Base-by-base conservation (phyloP, 1,139 yeast genomes). In the Protomyces pachydermus region DNA sequence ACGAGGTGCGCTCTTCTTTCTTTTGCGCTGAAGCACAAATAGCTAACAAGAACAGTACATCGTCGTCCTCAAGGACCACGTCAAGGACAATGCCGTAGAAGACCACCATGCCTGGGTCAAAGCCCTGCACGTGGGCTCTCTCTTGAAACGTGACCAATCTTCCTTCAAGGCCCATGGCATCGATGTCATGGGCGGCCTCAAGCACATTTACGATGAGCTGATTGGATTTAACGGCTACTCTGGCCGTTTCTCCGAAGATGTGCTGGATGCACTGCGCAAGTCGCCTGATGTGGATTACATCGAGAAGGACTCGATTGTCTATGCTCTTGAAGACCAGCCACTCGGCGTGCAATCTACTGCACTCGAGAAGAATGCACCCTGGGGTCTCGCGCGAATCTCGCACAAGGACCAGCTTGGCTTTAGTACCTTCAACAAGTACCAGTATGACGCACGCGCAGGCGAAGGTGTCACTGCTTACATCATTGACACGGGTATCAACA, bases 371-470 rank as follows among this genome's bases (percentile, higher is more conserved):
- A 89, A 88, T 69, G 91, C 95, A 54, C 96, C 97, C 65, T 91
- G 97, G 98, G 97, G 97, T 72, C 82, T 91, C 71, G 95, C 98
- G 56, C 86, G 98, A 79, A 84, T 91, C 67, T 89, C 97, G 60
- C 97, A 91, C 80, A 87, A 97, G 75, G 83, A 87, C 68, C 81
- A 86, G 38, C 81, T 90, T 73, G 83, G 85, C 67, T 81, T 90
- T 70, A 87, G 88, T 68, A 81, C 90, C 62, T 89, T 87, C 81
- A 90, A 88, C 83, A 87, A 88, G 78, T 91, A 91, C 78, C 78
- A 88, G 69, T 90, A 82, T 76, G 96, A 91, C 73, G 81, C 80
- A 70, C 86, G 84, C 65, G 97, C 89, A 67, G 98, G 98, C 71
- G 83, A 85, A 72, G 98, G 96, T 74, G 97, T 91, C 66, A 90